These are phyloP conservation scores for Corniculantispora saksenae DNA, from an alignment of 2,329 filamentous ascomycete species.

Conservation along the genomic window DNA sequence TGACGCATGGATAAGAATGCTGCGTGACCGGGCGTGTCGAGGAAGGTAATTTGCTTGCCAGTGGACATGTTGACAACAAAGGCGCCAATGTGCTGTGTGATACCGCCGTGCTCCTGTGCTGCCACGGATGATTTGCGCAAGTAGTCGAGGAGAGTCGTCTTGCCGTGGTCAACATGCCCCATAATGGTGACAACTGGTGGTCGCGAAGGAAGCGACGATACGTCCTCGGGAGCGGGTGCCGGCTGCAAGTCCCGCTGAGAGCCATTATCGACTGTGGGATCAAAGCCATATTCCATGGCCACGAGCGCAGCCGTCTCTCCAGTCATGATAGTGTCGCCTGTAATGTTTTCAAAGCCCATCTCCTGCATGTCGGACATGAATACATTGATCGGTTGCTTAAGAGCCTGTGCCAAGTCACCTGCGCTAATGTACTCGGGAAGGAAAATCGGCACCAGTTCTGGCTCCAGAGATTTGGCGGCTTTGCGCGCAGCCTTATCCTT, in stretches of 20 bases:
- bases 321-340: conserved; percentile 81
- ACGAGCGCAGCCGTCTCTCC: conserved; percentile 88
- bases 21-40: conserved; percentile 94
- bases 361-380: conserved; percentile 78
- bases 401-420: conserved; percentile 73
- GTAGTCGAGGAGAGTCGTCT: conserved; percentile 94
- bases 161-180: conserved; percentile 98
- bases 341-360: conserved; percentile 86
- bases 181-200: conserved; percentile 98
- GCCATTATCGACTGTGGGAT: conserved; percentile 72
- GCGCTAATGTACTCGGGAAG: conserved; percentile 92
- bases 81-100: conserved; percentile 97
- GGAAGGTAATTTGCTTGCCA: conserved; percentile 90
- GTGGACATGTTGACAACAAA: conserved; percentile 87
- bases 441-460: conserved; percentile 61
- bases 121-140: conserved; percentile 90
- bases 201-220: conserved; percentile 66
- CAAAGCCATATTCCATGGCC: conserved; percentile 88
- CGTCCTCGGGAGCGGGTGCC: conserved; percentile 68
- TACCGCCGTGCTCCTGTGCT: conserved; percentile 89
- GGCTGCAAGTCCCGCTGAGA: conserved; percentile 70
- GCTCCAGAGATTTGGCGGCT: conserved; percentile 40
- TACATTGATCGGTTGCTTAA: conserved; percentile 68
- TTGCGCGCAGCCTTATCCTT: conserved; percentile 44
- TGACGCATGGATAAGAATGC: conserved; percentile 96